A percentile compares a stretch with the other conserved stretches of the same genome.
Evolutionary conservation across 768 basidiomycete genomes (phyloP).

Genomic region (Trametes gibbosa): DNA sequence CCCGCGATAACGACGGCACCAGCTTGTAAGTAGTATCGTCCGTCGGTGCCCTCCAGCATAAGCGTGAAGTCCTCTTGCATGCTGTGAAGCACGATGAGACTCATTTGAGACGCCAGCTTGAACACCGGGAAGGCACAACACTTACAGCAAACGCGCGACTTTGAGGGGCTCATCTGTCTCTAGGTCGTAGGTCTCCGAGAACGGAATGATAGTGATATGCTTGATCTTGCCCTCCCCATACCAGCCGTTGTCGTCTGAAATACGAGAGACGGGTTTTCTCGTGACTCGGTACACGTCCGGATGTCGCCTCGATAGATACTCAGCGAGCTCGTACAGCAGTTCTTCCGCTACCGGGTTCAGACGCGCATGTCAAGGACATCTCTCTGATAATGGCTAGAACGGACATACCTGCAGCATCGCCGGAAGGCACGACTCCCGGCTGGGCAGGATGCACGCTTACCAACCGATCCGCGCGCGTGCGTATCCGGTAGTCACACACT

Average conservation of each 20-base stretch:
- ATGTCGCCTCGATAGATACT: conserved; percentile 63
- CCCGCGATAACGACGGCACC: conserved; percentile 68
- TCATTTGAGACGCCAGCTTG: not conserved
- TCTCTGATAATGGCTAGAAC: not conserved
- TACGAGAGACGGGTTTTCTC: conserved; percentile 32
- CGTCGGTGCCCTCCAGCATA: conserved; percentile 44
- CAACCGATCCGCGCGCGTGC: conserved; percentile 45
- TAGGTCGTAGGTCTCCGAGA: conserved; percentile 49
- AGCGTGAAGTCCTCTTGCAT: conserved; percentile 24
- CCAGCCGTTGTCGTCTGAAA: conserved; percentile 30
- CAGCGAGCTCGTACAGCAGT: conserved; percentile 64
- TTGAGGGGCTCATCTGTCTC: conserved; percentile 55
- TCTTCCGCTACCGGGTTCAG: conserved; percentile 48
- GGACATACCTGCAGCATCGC: conserved; percentile 18
- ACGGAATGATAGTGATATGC: conserved; percentile 48
- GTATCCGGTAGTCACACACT: conserved; percentile 56
- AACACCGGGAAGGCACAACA: conserved; percentile 8
- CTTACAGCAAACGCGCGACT: conserved; percentile 61
- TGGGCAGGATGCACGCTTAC: conserved; percentile 50
- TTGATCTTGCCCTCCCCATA: conserved; percentile 48
- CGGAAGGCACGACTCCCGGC: conserved; percentile 29
- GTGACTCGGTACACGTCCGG: conserved; percentile 52
- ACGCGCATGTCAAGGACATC: not conserved
- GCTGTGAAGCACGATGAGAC: not conserved
- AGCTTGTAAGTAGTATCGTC: conserved; percentile 71